A percentile compares a stretch with the other conserved stretches of the same genome.
Evolutionary conservation across 352 stramenopile genomes (phyloP).

Genomic region (Globisporangium cystogenes): DNA sequence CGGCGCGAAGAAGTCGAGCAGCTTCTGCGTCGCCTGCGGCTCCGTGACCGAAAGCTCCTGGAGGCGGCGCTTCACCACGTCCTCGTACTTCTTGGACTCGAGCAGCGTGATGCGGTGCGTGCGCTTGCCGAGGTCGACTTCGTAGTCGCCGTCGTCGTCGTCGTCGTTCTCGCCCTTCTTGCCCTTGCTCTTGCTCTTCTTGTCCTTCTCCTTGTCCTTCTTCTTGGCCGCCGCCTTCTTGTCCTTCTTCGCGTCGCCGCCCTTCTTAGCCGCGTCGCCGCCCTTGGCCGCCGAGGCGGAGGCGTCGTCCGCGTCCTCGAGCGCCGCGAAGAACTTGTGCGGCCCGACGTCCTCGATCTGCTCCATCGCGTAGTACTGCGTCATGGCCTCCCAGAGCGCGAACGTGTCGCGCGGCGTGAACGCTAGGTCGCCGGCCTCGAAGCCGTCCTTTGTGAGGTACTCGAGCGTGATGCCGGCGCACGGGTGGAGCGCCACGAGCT

Average conservation of each 20-base stretch:
- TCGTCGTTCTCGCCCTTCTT: slow-evolving; percentile 70
- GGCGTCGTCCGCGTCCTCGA: slow-evolving; percentile 27
- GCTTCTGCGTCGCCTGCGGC: slow-evolving; percentile 77
- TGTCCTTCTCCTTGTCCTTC: slow-evolving; percentile 28
- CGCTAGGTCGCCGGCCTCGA: slow-evolving; percentile 76
- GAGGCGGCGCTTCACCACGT: slow-evolving; percentile 92
- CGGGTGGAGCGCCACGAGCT: slow-evolving; percentile 75
- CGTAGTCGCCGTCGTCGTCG: slow-evolving; percentile 52
- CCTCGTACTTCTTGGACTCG: slow-evolving; percentile 97
- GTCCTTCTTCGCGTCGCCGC: slow-evolving; percentile 6
- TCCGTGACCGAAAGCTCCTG: slow-evolving; percentile 86
- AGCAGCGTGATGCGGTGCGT: slow-evolving; percentile 95
- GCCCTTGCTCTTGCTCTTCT: slow-evolving; percentile 49
- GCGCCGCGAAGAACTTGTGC: slow-evolving; percentile 89
- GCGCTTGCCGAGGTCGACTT: slow-evolving; percentile 67
- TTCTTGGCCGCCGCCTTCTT: slow-evolving; percentile 15
- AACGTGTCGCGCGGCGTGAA: slow-evolving; percentile 98
- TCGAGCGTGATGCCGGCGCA: slow-evolving; percentile 81
- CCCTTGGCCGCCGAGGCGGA: slow-evolving; percentile 15
- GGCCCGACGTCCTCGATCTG: slow-evolving; percentile 91
- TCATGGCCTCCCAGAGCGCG: slow-evolving; percentile 91
- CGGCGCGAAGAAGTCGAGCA: slow-evolving; percentile 81
- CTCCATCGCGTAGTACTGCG: slow-evolving; percentile 61
- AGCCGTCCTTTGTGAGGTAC: slow-evolving; percentile 80
- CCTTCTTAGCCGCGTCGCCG: too few species aligned